Conservation (phyloP, 495 filamentous ascomycete species). For the Xylaria scruposa region DNA sequence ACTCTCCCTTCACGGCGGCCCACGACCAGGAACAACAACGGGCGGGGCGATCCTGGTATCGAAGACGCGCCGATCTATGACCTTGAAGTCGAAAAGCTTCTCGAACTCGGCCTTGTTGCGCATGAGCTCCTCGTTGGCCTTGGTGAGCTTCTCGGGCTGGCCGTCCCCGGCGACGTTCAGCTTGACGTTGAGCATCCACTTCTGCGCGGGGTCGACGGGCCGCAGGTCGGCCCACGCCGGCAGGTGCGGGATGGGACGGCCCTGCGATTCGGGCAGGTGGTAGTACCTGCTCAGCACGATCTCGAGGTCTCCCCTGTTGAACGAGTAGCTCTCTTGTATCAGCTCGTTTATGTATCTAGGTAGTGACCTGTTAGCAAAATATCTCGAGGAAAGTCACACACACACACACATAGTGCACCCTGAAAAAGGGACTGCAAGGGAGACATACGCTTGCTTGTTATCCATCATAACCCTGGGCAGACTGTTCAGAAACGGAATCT, state of each 20-base stretch:
- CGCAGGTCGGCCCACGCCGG: slow-evolving; percentile 34
- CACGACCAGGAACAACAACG: slow-evolving; percentile 29
- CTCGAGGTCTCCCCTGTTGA: slow-evolving; percentile 49
- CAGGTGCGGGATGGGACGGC: slow-evolving; percentile 29
- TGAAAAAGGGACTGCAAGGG: not conserved
- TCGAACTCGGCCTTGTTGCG: slow-evolving; percentile 42
- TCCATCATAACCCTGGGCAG: slow-evolving; percentile 40
- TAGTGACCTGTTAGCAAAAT: not conserved
- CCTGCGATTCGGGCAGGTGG: slow-evolving; percentile 30
- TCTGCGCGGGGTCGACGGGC: slow-evolving; percentile 39
- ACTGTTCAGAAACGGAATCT: slow-evolving; percentile 40
- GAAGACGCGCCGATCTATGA: slow-evolving; percentile 48
- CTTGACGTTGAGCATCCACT: slow-evolving; percentile 52
- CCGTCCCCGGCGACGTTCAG: slow-evolving; percentile 47
- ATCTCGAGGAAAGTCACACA: not conserved
- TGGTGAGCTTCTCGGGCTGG: slow-evolving; percentile 49
- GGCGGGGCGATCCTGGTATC: slow-evolving; percentile 45
- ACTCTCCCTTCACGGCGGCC: slow-evolving; percentile 6
- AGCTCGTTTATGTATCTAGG: slow-evolving; percentile 47
- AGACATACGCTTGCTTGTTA: slow-evolving; percentile 42
- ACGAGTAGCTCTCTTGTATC: slow-evolving; percentile 53
- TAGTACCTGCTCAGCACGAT: slow-evolving; percentile 48
- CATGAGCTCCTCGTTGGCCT: slow-evolving; percentile 46
- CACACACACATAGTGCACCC: too few species aligned
- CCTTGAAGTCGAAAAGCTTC: slow-evolving; percentile 53